These are phyloP conservation scores for Venturia oleaginea DNA, from an alignment of 2,329 filamentous ascomycete species.

Conservation along the genomic window DNA sequence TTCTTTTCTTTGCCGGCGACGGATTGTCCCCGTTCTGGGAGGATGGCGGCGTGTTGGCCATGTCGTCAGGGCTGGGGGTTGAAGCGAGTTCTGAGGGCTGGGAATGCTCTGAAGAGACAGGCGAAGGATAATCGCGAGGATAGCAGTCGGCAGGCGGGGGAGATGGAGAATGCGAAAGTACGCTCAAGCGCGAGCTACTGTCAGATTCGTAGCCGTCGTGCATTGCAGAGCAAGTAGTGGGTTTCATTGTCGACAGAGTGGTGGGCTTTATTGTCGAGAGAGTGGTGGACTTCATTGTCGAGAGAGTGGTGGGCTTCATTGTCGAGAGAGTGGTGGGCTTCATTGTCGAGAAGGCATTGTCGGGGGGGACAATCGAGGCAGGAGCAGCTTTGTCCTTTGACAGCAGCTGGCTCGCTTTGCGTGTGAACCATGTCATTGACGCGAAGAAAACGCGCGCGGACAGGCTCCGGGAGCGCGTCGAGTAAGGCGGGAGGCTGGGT, in stretches of 20 bases:
- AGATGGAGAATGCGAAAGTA: conserved; percentile 29
- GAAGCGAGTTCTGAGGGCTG: not conserved
- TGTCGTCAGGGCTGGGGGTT: conserved; percentile 5
- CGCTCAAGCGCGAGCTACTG: conserved; percentile 26
- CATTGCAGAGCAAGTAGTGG: not conserved
- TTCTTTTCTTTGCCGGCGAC: conserved; percentile 67
- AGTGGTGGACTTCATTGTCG: no score
- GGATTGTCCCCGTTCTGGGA: conserved; percentile 8
- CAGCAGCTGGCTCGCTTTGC: conserved; percentile 2
- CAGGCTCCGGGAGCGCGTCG: not conserved
- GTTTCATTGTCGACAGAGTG: conserved; percentile 24
- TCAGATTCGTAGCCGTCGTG: conserved; percentile 27
- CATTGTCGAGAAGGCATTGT: conserved; percentile 27
- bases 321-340: not conserved
- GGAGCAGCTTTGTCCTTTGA: conserved; percentile 21
- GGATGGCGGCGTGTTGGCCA: not conserved
- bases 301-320: no score
- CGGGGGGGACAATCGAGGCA: conserved; percentile 20
- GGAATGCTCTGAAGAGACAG: conserved; percentile 12
- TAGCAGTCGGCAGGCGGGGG: conserved; percentile 22
- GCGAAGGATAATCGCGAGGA: conserved; percentile 26
- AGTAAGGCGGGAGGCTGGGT: not conserved
- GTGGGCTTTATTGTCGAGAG: conserved; percentile 23
- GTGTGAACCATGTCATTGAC: conserved; percentile 15
- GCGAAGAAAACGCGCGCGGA: conserved; percentile 11